A percentile compares a stretch with the other conserved stretches of the same genome.
These are phyloP conservation scores for Penicillium paradoxum DNA, from an alignment of 495 filamentous ascomycete genomes.

Conservation along the genomic window DNA sequence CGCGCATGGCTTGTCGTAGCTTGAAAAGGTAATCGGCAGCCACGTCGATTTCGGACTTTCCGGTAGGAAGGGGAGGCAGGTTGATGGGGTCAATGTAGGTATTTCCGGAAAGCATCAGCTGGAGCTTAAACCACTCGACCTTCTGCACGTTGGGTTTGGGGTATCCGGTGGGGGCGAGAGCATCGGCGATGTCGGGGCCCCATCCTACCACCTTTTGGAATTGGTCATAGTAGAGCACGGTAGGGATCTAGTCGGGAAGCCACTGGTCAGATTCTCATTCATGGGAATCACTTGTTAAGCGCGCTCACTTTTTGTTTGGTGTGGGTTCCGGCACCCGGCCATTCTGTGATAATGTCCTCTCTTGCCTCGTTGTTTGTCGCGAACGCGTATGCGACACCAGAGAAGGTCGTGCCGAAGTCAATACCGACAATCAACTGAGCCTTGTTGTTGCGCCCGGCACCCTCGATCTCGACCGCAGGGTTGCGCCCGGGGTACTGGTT, in stretches of 20 bases:
- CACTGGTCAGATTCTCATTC: background rate
- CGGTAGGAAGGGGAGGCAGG: slow-evolving; percentile 68
- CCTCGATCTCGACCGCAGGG: slow-evolving; percentile 74
- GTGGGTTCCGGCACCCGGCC: slow-evolving; percentile 72
- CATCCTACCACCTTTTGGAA: slow-evolving; percentile 79
- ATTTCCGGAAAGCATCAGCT: slow-evolving; percentile 75
- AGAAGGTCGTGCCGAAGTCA: slow-evolving; percentile 75
- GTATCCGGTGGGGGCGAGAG: slow-evolving; percentile 72
- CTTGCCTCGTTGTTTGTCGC: slow-evolving; percentile 71
- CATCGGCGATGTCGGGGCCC: slow-evolving; percentile 77
- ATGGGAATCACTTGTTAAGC: background rate
- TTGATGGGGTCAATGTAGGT: slow-evolving; percentile 82
- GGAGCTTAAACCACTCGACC: slow-evolving; percentile 81
- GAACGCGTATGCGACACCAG: slow-evolving; percentile 74
- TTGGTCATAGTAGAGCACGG: slow-evolving; percentile 77
- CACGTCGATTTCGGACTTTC: slow-evolving; percentile 76
- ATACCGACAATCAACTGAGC: slow-evolving; percentile 69
- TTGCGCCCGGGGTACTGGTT: slow-evolving; percentile 46
- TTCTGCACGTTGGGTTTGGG: slow-evolving; percentile 77
- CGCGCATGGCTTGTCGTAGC: slow-evolving; percentile 70
- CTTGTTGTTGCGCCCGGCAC: slow-evolving; percentile 66
- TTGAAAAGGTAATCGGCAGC: slow-evolving; percentile 79
- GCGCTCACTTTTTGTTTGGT: slow-evolving; percentile 66
- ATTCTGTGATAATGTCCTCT: slow-evolving; percentile 76
- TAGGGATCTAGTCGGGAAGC: slow-evolving; percentile 56